phyloP scores from a whole-genome alignment of 2,329 filamentous ascomycete species.

The Trichophyton schoenleinii region DNA sequence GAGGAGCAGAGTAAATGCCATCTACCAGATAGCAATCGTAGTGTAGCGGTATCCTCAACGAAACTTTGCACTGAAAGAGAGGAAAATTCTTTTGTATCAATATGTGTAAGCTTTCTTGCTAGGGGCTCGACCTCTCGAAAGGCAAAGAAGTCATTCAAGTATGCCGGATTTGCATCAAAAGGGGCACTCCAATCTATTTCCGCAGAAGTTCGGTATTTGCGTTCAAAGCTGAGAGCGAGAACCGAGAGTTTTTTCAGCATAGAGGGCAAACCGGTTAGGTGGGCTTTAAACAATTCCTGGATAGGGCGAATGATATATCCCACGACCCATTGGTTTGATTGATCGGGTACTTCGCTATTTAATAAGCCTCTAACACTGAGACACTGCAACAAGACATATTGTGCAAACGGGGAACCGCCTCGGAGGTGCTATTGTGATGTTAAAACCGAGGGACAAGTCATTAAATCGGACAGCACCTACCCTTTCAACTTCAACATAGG shows the following conservation, averaged over 20 bases:
- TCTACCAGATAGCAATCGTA: constrained; percentile 16
- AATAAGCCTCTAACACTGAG: constrained; percentile 13
- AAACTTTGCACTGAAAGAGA: constrained; percentile 18
- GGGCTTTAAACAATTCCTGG: constrained; percentile 25
- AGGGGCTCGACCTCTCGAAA: constrained; percentile 23
- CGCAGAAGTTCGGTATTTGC: constrained; percentile 23
- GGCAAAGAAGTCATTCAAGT: constrained; percentile 25
- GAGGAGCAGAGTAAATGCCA: constrained; percentile 24
- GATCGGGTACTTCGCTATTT: constrained; percentile 10
- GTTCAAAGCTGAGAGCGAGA: constrained; percentile 24
- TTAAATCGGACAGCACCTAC: constrained; percentile 15
- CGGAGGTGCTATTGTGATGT: constrained; percentile 22
- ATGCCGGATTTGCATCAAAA: constrained; percentile 23
- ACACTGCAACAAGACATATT: constrained; percentile 24
- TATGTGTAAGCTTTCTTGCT: constrained; percentile 21
- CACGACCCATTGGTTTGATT: constrained; percentile 16
- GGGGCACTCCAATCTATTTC: constrained; percentile 25
- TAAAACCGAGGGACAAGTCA: too few species aligned
- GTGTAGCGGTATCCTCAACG: constrained; percentile 15
- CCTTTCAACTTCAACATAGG: constrained; percentile 27
- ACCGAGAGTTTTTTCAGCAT: constrained; percentile 29
- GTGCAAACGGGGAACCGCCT: constrained; percentile 26
- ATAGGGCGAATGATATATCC: constrained; percentile 29
- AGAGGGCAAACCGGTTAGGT: constrained; percentile 19
- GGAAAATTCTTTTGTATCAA: constrained; percentile 23